phyloP scores from a whole-genome alignment of 352 stramenopile genomes.

The Saprolegnia parasitica region DNA sequence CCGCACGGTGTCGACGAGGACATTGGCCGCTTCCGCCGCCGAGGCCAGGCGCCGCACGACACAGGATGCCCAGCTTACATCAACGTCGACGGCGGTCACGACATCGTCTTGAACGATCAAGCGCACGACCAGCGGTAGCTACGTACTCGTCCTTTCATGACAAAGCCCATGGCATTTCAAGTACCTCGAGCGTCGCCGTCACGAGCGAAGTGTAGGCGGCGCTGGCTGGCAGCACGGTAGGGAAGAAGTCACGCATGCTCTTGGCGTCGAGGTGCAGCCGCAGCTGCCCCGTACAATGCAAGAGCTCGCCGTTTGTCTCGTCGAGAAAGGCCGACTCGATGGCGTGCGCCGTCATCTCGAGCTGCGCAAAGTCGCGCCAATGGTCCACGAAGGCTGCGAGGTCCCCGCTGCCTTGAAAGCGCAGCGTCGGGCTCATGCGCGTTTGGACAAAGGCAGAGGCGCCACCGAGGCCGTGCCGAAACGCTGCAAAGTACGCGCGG shows the following conservation, averaged over 20 bases:
- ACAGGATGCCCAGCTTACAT: not conserved
- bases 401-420: not conserved
- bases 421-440: not conserved
- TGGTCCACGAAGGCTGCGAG: not conserved
- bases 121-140: not conserved
- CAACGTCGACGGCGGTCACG: not conserved
- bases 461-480: not conserved
- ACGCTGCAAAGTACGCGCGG: not conserved
- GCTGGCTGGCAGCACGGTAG: not conserved
- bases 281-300: not conserved
- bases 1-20: not conserved
- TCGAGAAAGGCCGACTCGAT: no score
- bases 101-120: not conserved
- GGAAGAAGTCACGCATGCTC: not conserved
- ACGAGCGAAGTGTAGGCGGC: no score
- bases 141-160: not conserved
- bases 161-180: no score
- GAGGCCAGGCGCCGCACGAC: not conserved
- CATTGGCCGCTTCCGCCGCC: not conserved
- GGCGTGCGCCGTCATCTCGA: no score
- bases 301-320: not conserved
- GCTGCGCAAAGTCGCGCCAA: not conserved
- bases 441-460: no score
- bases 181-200: no score
- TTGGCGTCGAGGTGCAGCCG: not conserved